Conservation (phyloP, 2,329 filamentous ascomycete genomes). For the Botryotinia convoluta region DNA sequence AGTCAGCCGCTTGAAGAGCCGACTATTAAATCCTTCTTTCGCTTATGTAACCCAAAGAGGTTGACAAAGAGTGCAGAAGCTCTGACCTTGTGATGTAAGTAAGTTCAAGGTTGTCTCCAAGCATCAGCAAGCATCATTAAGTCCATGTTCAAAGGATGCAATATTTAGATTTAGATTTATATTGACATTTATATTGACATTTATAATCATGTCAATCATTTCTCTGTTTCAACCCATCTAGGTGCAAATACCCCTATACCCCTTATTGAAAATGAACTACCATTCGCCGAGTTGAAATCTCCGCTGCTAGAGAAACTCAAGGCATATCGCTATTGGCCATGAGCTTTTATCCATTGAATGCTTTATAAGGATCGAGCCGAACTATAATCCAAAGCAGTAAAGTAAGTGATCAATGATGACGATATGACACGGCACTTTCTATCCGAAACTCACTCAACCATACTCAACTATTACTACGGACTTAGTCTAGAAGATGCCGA, state of each 20-base stretch:
- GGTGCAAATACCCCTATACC: no score
- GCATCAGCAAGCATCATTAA: background rate
- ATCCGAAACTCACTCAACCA: background rate
- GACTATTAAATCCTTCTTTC: background rate
- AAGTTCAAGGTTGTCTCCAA: background rate
- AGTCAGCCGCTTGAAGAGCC: no score
- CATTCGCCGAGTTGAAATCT: background rate
- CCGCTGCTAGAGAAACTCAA: background rate
- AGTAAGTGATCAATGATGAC: background rate
- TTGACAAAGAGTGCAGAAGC: background rate
- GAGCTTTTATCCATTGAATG: background rate
- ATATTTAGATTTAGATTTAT: no score
- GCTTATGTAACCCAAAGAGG: background rate
- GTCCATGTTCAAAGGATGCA: background rate
- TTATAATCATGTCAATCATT: background rate
- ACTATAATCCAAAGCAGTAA: background rate
- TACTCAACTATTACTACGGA: background rate
- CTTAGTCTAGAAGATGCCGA: background rate
- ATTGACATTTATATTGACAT: background rate
- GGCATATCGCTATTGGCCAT: background rate
- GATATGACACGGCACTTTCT: background rate
- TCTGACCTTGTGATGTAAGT: background rate
- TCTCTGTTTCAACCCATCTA: background rate
- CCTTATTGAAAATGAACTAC: background rate
- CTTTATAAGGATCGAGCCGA: background rate